Evolutionary conservation across 1,139 yeast species (phyloP).

Genomic region (Saccharomyces pastorianus): DNA sequence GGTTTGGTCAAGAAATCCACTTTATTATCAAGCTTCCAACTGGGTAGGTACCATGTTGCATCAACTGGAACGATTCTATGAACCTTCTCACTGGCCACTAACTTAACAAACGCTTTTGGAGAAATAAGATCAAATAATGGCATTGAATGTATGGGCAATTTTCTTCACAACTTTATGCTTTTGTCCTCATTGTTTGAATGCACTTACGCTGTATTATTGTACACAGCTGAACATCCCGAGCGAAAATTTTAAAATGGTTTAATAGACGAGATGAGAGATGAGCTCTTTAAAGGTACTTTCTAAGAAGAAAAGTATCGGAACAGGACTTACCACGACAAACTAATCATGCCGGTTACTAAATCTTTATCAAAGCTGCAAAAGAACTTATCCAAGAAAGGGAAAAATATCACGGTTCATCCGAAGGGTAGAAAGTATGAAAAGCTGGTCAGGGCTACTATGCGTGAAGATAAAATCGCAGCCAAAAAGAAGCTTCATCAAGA

Average conservation of each 20-base stretch:
- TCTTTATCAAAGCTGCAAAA: slow-evolving; percentile 66
- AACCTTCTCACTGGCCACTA: slow-evolving; percentile 4
- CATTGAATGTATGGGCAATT: slow-evolving; percentile 11
- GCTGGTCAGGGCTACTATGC: slow-evolving; percentile 72
- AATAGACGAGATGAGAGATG: neutral
- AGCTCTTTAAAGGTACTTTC: neutral
- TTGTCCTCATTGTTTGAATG: neutral
- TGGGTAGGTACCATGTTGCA: slow-evolving; percentile 91
- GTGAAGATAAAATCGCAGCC: slow-evolving; percentile 61
- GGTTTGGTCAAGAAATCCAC: slow-evolving; percentile 45
- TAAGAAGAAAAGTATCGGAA: neutral
- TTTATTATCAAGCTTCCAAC: slow-evolving; percentile 49
- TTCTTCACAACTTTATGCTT: neutral
- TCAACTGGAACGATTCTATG: slow-evolving; percentile 63
- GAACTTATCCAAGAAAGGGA: slow-evolving; percentile 35
- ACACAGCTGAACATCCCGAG: neutral
- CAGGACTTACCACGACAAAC: neutral
- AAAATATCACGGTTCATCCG: slow-evolving; percentile 55
- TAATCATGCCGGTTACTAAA: slow-evolving; percentile 68
- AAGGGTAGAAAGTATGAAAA: slow-evolving; percentile 84
- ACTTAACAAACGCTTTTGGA: slow-evolving; percentile 22
- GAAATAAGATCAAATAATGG: slow-evolving; percentile 23
- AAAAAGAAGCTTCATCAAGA: slow-evolving; percentile 50
- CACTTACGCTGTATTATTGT: neutral
- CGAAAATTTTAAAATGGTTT: slow-evolving; percentile 1